Evolutionary conservation across 768 basidiomycete species (phyloP).

Genomic region (Lactifluus rugatus): DNA sequence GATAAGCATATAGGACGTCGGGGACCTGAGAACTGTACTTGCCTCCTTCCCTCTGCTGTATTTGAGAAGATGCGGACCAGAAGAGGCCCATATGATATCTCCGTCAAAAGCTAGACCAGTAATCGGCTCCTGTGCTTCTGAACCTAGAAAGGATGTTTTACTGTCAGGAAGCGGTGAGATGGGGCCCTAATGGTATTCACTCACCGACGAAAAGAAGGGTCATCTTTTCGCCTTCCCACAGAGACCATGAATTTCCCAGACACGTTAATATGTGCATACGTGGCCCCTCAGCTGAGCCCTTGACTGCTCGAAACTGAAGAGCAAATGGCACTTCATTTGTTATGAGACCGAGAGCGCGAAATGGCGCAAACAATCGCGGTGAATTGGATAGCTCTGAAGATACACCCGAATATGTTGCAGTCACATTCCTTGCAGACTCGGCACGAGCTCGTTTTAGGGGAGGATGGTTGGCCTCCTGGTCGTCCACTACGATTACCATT

Average conservation of each 20-base stretch:
- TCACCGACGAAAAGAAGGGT: slow-evolving; percentile 84
- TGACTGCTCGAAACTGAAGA: slow-evolving; percentile 74
- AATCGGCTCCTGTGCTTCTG: slow-evolving; percentile 69
- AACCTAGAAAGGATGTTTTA: slow-evolving; percentile 42
- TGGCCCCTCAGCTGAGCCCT: slow-evolving; percentile 78
- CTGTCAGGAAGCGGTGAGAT: background rate
- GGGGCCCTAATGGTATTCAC: slow-evolving; percentile 26
- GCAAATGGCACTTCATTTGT: slow-evolving; percentile 87
- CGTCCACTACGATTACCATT: slow-evolving; percentile 1
- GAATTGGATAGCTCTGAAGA: slow-evolving; percentile 10
- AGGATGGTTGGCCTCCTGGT: slow-evolving; percentile 2
- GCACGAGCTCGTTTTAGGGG: slow-evolving; percentile 8
- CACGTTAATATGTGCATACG: slow-evolving; percentile 79
- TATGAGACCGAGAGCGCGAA: slow-evolving; percentile 89
- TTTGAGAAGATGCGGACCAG: slow-evolving; percentile 59
- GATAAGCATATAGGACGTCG: slow-evolving; percentile 8
- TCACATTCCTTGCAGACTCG: background rate
- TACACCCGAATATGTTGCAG: background rate
- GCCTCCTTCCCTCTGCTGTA: slow-evolving; percentile 89
- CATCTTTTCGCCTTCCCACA: slow-evolving; percentile 97
- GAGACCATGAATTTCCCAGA: slow-evolving; percentile 81
- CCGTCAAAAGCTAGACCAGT: slow-evolving; percentile 72
- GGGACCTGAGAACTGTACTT: background rate
- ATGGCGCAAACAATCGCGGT: slow-evolving; percentile 74
- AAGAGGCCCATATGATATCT: slow-evolving; percentile 75